These are phyloP conservation scores for Calocybe indica DNA, from an alignment of 768 basidiomycete species.

Conservation along the genomic window DNA sequence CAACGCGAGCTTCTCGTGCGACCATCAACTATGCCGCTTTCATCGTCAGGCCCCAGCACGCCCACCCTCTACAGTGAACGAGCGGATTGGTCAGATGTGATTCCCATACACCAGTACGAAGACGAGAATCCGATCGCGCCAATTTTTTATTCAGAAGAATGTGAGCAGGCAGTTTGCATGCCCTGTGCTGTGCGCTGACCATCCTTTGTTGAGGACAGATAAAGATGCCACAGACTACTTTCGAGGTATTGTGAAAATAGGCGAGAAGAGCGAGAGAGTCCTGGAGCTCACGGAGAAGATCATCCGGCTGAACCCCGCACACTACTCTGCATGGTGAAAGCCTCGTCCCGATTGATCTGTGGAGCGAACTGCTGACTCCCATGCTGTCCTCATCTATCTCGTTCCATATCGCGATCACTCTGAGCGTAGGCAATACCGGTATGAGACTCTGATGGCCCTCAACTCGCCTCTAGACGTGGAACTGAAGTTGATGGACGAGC, in stretches of 20 bases:
- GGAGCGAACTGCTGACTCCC: background rate
- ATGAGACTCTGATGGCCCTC: conserved; percentile 73
- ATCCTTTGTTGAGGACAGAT: conserved; percentile 41
- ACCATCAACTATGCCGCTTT: no score
- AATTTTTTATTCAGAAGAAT: conserved; percentile 87
- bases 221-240: conserved; percentile 92
- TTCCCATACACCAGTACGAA: conserved; percentile 79
- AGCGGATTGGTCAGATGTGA: conserved; percentile 76
- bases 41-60: conserved; percentile 2
- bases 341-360: conserved; percentile 13
- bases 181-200: background rate
- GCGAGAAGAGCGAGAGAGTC: conserved; percentile 77
- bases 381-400: no score
- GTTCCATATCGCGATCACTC: no score
- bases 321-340: conserved; percentile 91
- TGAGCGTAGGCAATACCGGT: conserved; percentile 82
- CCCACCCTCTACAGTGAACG: conserved; percentile 49
- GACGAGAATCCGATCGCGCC: conserved; percentile 75
- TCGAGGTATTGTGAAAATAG: conserved; percentile 70
- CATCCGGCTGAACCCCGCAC: conserved; percentile 90
- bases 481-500: conserved; percentile 79
- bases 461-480: conserved; percentile 69
- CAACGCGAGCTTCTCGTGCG: no score
- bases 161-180: conserved; percentile 39
- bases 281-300: conserved; percentile 85